Conservation (phyloP, 2,329 filamentous ascomycete species). For the Allantophomopsis cytisporea region DNA sequence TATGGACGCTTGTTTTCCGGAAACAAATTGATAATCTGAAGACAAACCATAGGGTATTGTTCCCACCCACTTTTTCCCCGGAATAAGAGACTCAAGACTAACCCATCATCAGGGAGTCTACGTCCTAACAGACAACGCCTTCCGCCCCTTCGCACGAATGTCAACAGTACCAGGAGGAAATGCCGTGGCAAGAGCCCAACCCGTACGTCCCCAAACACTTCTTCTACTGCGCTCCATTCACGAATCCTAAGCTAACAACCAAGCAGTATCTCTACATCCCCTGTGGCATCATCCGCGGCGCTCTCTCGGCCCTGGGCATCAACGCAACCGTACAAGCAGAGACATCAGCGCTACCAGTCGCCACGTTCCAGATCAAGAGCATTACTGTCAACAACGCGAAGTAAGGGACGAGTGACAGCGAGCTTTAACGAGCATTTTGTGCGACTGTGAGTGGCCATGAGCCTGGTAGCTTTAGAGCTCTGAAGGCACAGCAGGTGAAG, state of each 20-base stretch:
- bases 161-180: slow-evolving; percentile 66
- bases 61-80: neutral
- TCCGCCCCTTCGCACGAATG: slow-evolving; percentile 83
- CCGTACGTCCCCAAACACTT: slow-evolving; percentile 39
- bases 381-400: slow-evolving; percentile 33
- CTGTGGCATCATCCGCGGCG: slow-evolving; percentile 81
- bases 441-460: no score
- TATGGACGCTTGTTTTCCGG: slow-evolving; percentile 87
- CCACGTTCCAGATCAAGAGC: slow-evolving; percentile 94
- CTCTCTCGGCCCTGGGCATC: slow-evolving; percentile 84
- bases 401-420: no score
- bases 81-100: no score
- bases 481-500: no score
- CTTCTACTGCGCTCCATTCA: neutral
- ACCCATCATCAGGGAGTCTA: slow-evolving; percentile 60
- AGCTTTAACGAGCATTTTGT: no score
- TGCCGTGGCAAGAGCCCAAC: slow-evolving; percentile 62
- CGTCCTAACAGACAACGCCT: slow-evolving; percentile 85
- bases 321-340: slow-evolving; percentile 86
- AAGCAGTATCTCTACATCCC: slow-evolving; percentile 84
- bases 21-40: slow-evolving; percentile 99
- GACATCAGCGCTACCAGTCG: slow-evolving; percentile 71
- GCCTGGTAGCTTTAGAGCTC: no score
- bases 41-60: slow-evolving; percentile 75
- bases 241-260: slow-evolving; percentile 8